These are phyloP conservation scores for Hypomontagnella submonticulosa DNA, from an alignment of 495 filamentous ascomycete species.

Conservation along the genomic window DNA sequence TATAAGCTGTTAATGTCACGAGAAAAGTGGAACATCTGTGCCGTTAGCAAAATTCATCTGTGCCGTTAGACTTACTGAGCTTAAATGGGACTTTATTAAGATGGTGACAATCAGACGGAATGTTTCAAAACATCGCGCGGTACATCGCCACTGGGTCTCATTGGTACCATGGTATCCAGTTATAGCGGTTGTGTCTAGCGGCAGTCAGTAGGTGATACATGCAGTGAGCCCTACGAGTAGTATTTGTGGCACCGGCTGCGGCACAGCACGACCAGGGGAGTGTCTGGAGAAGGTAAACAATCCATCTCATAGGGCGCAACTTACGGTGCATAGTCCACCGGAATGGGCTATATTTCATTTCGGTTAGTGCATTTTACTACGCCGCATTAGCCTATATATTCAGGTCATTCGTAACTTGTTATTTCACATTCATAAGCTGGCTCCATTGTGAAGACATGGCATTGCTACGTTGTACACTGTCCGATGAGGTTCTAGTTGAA, in stretches of 20 bases:
- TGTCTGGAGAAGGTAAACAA: not conserved
- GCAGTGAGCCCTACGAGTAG: not conserved
- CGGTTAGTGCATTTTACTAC: conserved; percentile 8
- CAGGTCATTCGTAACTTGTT: conserved; percentile 8
- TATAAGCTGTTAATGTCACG: too few species aligned
- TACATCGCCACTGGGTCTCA: not conserved
- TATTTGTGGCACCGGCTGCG: conserved; percentile 22
- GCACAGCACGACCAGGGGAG: conserved; percentile 20
- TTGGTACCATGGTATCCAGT: too few species aligned
- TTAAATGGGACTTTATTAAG: too few species aligned
- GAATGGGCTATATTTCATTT: not conserved
- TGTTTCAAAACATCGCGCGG: not conserved
- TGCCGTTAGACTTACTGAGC: too few species aligned
- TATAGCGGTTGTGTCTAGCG: too few species aligned
- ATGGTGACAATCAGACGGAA: not conserved
- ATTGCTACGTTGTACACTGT: conserved; percentile 2
- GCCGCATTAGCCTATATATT: conserved; percentile 17
- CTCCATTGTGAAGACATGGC: conserved; percentile 5
- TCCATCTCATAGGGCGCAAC: not conserved
- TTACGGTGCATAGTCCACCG: too few species aligned
- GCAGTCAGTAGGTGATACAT: too few species aligned
- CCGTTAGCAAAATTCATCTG: too few species aligned
- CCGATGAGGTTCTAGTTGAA: conserved; percentile 3
- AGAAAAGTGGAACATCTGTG: too few species aligned
- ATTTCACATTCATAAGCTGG: conserved; percentile 21